Evolutionary conservation across 768 basidiomycete species (phyloP).

Genomic region (Termitomyces sp.): DNA sequence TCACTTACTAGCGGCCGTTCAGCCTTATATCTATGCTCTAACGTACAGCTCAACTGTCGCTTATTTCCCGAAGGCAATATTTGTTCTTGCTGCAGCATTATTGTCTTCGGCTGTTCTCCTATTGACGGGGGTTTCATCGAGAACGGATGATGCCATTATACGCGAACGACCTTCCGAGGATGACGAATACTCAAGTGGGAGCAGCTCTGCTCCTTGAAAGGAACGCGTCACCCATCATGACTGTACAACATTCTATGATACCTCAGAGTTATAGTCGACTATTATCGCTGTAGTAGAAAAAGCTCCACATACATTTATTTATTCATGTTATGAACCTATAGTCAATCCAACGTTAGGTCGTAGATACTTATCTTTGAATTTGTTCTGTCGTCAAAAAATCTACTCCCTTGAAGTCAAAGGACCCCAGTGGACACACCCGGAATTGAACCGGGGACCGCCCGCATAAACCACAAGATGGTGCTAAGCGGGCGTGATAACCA

Average conservation of each 20-base stretch:
- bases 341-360: no score
- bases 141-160: conserved; percentile 9
- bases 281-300: no score
- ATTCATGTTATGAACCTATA: no score
- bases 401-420: no score
- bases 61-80: conserved; percentile 63
- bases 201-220: not conserved
- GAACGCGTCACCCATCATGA: not conserved
- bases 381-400: no score
- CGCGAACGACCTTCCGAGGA: conserved; percentile 3
- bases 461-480: not conserved
- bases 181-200: conserved; percentile 1
- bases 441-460: conserved; percentile 14
- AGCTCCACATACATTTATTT: not conserved
- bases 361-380: no score
- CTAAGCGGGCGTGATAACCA: conserved; percentile 15
- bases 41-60: conserved; percentile 63
- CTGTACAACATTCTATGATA: not conserved
- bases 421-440: conserved; percentile 8
- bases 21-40: conserved; percentile 68
- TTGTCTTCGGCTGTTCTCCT: conserved; percentile 42
- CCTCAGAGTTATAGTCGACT: no score
- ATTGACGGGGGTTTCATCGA: conserved; percentile 31
- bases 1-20: not conserved
- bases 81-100: conserved; percentile 53